Evolutionary conservation across 2,329 filamentous ascomycete species (phyloP).

Genomic region (Cyclaneusma minus): DNA sequence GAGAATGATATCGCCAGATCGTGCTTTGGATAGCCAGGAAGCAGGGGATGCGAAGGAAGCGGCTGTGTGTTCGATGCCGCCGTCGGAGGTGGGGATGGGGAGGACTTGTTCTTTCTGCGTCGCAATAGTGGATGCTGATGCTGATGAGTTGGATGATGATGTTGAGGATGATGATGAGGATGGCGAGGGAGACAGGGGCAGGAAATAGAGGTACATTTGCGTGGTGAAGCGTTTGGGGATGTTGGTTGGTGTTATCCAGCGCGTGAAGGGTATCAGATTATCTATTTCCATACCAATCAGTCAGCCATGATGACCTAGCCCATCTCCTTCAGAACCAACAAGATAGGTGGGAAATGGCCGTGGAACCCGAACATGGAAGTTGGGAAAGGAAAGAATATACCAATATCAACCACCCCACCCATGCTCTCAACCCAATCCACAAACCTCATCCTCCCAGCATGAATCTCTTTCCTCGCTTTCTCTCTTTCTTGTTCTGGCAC

Average conservation of each 20-base stretch:
- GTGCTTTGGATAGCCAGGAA: slow-evolving; percentile 53
- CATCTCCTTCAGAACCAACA: background rate
- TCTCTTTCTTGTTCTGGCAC: slow-evolving; percentile 45
- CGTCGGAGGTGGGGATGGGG: slow-evolving; percentile 57
- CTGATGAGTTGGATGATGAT: slow-evolving; percentile 18
- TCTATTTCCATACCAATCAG: slow-evolving; percentile 23
- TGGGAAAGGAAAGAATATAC: slow-evolving; percentile 31
- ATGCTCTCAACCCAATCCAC: slow-evolving; percentile 41
- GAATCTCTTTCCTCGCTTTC: slow-evolving; percentile 50
- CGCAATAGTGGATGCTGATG: slow-evolving; percentile 18
- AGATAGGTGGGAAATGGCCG: background rate
- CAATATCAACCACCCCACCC: slow-evolving; percentile 48
- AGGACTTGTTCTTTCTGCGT: slow-evolving; percentile 38
- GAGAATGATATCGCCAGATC: slow-evolving; percentile 55
- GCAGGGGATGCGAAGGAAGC: slow-evolving; percentile 60
- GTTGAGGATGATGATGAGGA: slow-evolving; percentile 9
- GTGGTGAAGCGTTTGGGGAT: slow-evolving; percentile 72
- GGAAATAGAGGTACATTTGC: slow-evolving; percentile 91
- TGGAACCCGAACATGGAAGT: background rate
- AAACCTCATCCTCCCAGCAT: slow-evolving; percentile 51
- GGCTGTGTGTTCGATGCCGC: slow-evolving; percentile 49
- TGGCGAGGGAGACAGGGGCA: slow-evolving; percentile 35
- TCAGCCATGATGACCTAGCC: background rate
- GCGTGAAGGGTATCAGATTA: slow-evolving; percentile 64
- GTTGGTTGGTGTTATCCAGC: slow-evolving; percentile 74